Evolutionary conservation across 108 stramenopile genomes (phyloP), one percentile per base, ranked within the genome.

Genomic region (Parietichytrium sp.): DNA sequence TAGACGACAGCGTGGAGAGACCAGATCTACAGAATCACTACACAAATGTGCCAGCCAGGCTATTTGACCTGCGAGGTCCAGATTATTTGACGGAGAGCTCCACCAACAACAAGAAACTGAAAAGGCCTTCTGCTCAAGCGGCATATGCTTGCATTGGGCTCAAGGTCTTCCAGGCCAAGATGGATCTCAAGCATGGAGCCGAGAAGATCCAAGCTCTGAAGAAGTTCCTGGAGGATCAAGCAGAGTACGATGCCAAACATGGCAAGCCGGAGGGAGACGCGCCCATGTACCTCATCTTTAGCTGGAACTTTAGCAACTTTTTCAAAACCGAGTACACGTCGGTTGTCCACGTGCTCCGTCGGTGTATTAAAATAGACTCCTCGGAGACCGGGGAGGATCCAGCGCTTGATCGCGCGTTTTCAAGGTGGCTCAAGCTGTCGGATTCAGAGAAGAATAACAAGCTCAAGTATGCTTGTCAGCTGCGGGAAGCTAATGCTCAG

Each of bases 251-350:
- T 25, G 61, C 52, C 52, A 3, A 53, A 29, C 18, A 72, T 20
- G 38, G 38, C 20, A 42, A 20, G 38, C 61, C 3, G 61, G 20
- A 72, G 61, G 61, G 61, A 33, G 61, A 72, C 38, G 61, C 61
- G 42, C 61, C 61, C 10, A n/a, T 25, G 29, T 72, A 72, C 33
- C 2, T 72, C 23, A 72, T 72, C 45, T 72, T 45, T 20, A 4
- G 38, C 38, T 72, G 61, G 61, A 42, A 45, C 23, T 72, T 72
- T 72, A 72, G 61, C 61, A 72, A 72, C 20, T 45, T 72, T 10
- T 72, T 72, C 61, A 72, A 72, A 25, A 72, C 61, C 10, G 61
- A 72, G 33, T 72, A 72, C 61, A 72, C 61, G 42, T 33, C 61
- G 10, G 61, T 72, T 8, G 61, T 72, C 16, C 61, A 72, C 61